Base-by-base conservation (phyloP, 1,284 basidiomycete species). In the Moesziomyces sp. region DNA sequence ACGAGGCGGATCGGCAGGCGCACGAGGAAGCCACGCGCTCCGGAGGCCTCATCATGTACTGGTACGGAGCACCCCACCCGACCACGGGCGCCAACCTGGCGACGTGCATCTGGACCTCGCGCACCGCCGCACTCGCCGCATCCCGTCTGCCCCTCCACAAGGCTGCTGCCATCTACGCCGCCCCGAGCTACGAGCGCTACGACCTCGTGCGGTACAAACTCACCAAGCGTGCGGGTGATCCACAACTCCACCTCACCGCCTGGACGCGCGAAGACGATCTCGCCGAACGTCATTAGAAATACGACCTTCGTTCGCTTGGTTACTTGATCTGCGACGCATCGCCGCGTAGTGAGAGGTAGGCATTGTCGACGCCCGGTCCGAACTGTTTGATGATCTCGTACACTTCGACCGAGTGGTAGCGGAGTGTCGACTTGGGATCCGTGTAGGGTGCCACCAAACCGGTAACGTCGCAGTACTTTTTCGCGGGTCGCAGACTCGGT, bases 391-490 rank as follows among this genome's bases (percentile, higher is more conserved):
- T 89, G 44, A 93, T 86, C 57, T 93, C 91, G 82, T 93, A 94
- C 6, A 94, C 89, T 72, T 90, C 92, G 84, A 91, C 93, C 85
- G 93, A 91, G 74, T 94, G 91, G 81, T 92, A 94, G 5, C 93
- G 88, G 19, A 94, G 86, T 0, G 90, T 89, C 0, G 92, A 92
- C 3, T 90, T 89, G 7, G 93, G 93, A 77, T 94, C 92, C 0
- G 92, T 93, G 77, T 94, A 93, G 4, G 90, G 91, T 1, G 91
- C 92, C 84, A 93, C 91, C 7, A 94, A 86, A 0, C 93, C 92
- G 0, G 93, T 94, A 6, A 94, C 92, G 84, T 94, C 93, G 78
- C 93, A 94, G 69, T 92, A 93, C 71, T 90, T 90, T 70, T 89
- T 88, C 54, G 90, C 89, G 3, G 93, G 93, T 7, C 92, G 85